These are phyloP conservation scores for Boletus tomentosulus DNA, from an alignment of 768 basidiomycete species.

Conservation along the genomic window DNA sequence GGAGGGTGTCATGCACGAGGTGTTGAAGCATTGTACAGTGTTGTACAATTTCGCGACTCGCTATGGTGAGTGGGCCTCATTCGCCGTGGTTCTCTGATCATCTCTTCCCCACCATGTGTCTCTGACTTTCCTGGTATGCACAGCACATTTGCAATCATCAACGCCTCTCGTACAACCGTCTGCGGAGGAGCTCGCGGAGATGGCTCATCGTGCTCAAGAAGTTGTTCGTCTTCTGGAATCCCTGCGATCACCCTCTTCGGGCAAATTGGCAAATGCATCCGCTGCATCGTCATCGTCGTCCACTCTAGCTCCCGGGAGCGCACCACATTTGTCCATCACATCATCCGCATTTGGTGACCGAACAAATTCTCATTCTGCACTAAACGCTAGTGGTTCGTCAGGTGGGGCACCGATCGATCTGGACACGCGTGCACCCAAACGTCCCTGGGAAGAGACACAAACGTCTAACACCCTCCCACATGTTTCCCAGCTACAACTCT, in stretches of 20 bases:
- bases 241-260: conserved; percentile 19
- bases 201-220: conserved; percentile 60
- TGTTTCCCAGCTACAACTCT: conserved; percentile 24
- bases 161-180: conserved; percentile 49
- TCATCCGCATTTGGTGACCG: conserved; percentile 21
- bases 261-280: conserved; percentile 17
- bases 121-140: conserved; percentile 2
- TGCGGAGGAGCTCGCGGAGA: conserved; percentile 58
- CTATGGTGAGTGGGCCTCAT: conserved; percentile 46
- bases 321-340: conserved; percentile 16
- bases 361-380: conserved; percentile 29
- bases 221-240: conserved; percentile 66
- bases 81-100: not conserved
- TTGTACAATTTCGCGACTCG: conserved; percentile 63
- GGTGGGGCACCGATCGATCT: conserved; percentile 22
- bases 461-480: conserved; percentile 15
- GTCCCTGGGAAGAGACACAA: conserved; percentile 70
- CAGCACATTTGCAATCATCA: conserved; percentile 38
- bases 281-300: conserved; percentile 13
- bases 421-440: conserved; percentile 56
- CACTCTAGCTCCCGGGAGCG: conserved; percentile 4
- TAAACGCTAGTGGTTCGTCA: conserved; percentile 20
- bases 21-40: conserved; percentile 48
- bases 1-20: conserved; percentile 23
- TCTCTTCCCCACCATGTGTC: not conserved